Conservation (phyloP, 1,284 basidiomycete genomes). For the Ganoderma lingzhi region DNA sequence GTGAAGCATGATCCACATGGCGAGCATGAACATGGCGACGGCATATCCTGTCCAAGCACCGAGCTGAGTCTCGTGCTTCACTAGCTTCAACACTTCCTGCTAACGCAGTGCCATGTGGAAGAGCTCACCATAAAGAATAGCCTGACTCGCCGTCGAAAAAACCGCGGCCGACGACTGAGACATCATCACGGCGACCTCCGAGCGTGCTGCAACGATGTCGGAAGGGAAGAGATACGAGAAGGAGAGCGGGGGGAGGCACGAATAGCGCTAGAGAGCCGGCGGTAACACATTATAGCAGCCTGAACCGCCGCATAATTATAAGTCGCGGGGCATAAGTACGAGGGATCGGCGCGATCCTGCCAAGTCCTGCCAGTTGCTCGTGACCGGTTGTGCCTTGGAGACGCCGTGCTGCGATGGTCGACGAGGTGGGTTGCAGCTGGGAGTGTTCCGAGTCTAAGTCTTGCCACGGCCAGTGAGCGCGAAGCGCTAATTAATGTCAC, state of each 20-base stretch:
- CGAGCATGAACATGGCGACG: constrained; percentile 39
- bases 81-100: too few species aligned
- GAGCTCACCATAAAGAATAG: constrained; percentile 38
- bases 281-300: constrained; percentile 8
- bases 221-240: background rate
- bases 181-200: constrained; percentile 15
- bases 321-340: constrained; percentile 15
- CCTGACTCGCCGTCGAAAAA: constrained; percentile 38
- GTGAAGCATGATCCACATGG: constrained; percentile 37
- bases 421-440: too few species aligned
- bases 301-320: background rate
- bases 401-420: too few species aligned
- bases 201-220: background rate
- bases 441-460: too few species aligned
- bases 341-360: background rate
- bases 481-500: too few species aligned
- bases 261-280: background rate
- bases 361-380: background rate
- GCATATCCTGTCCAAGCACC: constrained; percentile 34
- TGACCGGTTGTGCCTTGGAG: too few species aligned
- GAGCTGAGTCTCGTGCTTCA: too few species aligned
- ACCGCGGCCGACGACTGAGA: constrained; percentile 29
- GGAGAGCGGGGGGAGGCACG: background rate
- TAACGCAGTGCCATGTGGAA: too few species aligned
- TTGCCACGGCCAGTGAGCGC: too few species aligned